Evolutionary conservation across 2,329 filamentous ascomycete species (phyloP), one percentile per base, ranked within the genome.

Genomic region (Colletotrichum scovillei): DNA sequence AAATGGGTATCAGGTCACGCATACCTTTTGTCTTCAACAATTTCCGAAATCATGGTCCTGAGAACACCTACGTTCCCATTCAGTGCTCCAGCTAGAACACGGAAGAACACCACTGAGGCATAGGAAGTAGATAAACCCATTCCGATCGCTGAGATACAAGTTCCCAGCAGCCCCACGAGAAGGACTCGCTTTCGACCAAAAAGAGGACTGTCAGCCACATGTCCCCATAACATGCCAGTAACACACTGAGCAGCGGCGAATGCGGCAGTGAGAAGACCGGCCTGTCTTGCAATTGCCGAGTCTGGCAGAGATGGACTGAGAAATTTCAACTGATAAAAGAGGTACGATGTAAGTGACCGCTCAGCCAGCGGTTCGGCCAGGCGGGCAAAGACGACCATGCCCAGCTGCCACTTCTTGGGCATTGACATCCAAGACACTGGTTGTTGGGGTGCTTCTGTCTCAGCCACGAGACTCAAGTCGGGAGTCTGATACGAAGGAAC

Each of bases 51-150:
- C 75, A 77, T 77, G 24, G 76, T 76, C 56, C 76, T 67, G 2
- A 77, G 60, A 2, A 77, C 76, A 32, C 75, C 75, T 24, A 77
- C 46, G 4, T 77, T 77, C 3, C 76, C 76, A 14, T 77, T 77
- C 11, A 77, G 62, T 1, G 75, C 76, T 16, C 76, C 76, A 1
- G 75, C 75, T 5, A 69, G 28, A 26, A 76, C 72, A 5, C 76
- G 76, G 56, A 77, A 77, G 66, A 75, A 74, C 32, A 77, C 64
- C 2, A 74, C 76, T 4, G 67, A 42, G 9, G 24, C 19, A 78
- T 94, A 94, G 6, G 86, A 91, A 30, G 85, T 88, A 6, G 91
- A 90, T 78, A 95, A 94, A 0, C 92, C 93, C 78, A 94, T 93
- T 0, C 93, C 93, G 14, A 95, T 77, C 74, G 89, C 91, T 3